Base-by-base conservation (phyloP, 1,284 basidiomycete species). In the Leccinum solheimii region DNA sequence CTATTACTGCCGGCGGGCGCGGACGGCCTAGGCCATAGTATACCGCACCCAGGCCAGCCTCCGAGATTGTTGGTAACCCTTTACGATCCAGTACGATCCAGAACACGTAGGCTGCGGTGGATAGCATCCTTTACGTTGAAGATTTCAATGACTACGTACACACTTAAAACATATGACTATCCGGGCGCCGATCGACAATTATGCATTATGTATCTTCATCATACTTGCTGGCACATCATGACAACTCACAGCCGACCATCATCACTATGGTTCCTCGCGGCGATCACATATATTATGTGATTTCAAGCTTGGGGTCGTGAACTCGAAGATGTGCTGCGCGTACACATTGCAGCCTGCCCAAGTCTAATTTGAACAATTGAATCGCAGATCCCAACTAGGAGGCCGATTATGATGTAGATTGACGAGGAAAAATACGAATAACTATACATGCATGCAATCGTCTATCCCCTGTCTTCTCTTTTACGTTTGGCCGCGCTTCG, bases 381-480 rank as follows among this genome's bases (percentile, higher is more conserved):
- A 45, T 21, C 43, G 3, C 19, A 45, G 40, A 19, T 43, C 40
- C n/a, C n/a, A n/a, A 16, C 16, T 10, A n/a, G 16, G 21, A 48
- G 45, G 21, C 11, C 6, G 45, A 23, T 14, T 21, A 21, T 23
- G 45, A 23, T 21, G 13, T 23, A 48, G 13, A 49, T 49, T 23
- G 2, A 26, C 6, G 48, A 49, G 9, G 23, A 19, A 19, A 66
- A 66, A 63, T 63, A 64, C 40, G 48, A 45, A 59, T 59, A 55
- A 63, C 36, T 58, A 55, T 48, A 48, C 16, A 52, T 19, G 40
- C 55, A 10, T 21, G 8, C 16, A 40, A 40, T 0, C 38, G 14
- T 40, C 34, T 13, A 2, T 34, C 34, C 11, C 13, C 34, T 36
- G 13, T 36, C 34, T 36, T 36, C 34, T 3, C 8, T 9, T 40